Conservation (phyloP, 208 protist species). For the Acanthamoeba royreba region DNA sequence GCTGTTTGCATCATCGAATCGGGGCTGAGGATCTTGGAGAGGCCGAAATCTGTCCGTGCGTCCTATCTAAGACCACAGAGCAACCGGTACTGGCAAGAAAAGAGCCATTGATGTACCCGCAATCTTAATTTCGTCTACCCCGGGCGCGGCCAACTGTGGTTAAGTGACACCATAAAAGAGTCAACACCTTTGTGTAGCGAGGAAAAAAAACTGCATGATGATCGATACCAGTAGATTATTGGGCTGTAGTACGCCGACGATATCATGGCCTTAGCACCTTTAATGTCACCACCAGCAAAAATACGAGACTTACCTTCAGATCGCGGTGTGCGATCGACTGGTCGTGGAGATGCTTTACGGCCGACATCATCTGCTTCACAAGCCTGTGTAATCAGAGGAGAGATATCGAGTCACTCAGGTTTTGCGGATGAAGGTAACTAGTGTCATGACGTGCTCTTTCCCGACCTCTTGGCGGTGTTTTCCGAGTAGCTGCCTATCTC, state of each 20-base stretch:
- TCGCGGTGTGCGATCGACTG: slow-evolving; percentile 68
- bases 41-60: slow-evolving; percentile 69
- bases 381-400: not conserved
- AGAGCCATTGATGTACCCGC: not conserved
- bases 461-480: slow-evolving; percentile 44
- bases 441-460: not conserved
- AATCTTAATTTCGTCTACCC: not conserved
- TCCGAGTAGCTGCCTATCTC: slow-evolving; percentile 73
- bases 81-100: not conserved
- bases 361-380: slow-evolving; percentile 61
- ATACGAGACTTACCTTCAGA: slow-evolving; percentile 60
- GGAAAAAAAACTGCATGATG: too few species aligned
- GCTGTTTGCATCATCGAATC: slow-evolving; percentile 67
- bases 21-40: slow-evolving; percentile 68
- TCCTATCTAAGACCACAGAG: slow-evolving; percentile 66
- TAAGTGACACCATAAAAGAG: not conserved
- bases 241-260: too few species aligned
- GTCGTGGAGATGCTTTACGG: slow-evolving; percentile 65
- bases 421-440: not conserved
- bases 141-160: not conserved
- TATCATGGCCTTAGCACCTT: too few species aligned
- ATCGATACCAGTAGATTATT: too few species aligned
- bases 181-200: not conserved
- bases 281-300: too few species aligned
- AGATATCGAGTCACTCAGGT: not conserved